Base-by-base conservation (phyloP, 169 alveolate genomes). In the Theileria annulata region DNA sequence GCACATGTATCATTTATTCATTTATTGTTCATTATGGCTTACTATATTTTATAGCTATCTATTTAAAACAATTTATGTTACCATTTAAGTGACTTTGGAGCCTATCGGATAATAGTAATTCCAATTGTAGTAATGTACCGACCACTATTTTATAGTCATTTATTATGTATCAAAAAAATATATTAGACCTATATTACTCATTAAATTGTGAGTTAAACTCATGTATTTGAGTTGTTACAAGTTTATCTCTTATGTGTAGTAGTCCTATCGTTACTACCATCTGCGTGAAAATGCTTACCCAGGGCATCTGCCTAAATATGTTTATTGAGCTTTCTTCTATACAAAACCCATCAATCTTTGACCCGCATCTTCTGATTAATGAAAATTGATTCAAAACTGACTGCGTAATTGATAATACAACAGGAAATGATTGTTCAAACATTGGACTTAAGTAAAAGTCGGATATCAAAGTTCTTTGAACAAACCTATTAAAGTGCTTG, bases 281-380 rank as follows among this genome's bases (percentile, higher is more conserved):
- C 72, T 82, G 85, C 23, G 37, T n/a, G 3, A 71, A 30, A 12
- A 82, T 75, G 27, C 71, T 63, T 17, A 62, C 1, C 88, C 88
- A 82, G 6, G 88, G 80, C 30, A 82, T 47, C n/a, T 27, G 19
- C 21, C 73, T 49, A 5, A 82, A 37, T 13, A 66, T n/a, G 51
- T 31, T 48, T 47, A 23, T 5, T 13, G 79, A 30, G 21, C 80
- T 51, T 15, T 33, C 74, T 31, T 60, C 42, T 25, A 19, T 58
- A 72, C 88, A 82, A 19, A 82, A 74, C 0, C 88, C 88, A 47
- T 82, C 85, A 63, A 76, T 37, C 5, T 71, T 30, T 6, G 88
- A 82, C 56, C 84, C 77, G 51, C 88, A 82, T 10, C 88, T 67
- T 33, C 42, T 66, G 23, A 75, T 71, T 33, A 82, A 63, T 19